Evolutionary conservation across 768 basidiomycete species (phyloP).

Genomic region (Lactarius hatsudake): DNA sequence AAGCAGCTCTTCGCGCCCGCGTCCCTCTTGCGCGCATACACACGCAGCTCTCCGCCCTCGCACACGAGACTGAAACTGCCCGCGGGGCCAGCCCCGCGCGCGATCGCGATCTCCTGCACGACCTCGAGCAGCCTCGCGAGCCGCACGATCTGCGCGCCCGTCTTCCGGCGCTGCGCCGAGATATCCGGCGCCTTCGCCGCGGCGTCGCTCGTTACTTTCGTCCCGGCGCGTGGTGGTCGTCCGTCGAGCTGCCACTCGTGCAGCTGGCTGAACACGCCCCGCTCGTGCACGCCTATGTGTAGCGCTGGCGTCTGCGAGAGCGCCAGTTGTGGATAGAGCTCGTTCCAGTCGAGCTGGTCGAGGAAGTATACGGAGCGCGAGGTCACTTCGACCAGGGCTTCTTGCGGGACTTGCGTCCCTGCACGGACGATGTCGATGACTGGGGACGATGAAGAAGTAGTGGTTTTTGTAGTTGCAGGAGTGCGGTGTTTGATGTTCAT

Average conservation of each 20-base stretch:
- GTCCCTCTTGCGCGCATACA: slow-evolving; percentile 4
- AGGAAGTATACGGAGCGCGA: slow-evolving; percentile 31
- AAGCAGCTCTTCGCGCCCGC: slow-evolving; percentile 7
- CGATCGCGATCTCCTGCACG: slow-evolving; percentile 18
- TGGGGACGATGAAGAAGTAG: not conserved
- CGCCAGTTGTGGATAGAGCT: slow-evolving; percentile 63
- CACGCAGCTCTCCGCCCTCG: slow-evolving; percentile 2
- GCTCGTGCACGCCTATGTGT: slow-evolving; percentile 55
- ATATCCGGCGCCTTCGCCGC: not conserved
- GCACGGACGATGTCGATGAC: slow-evolving; percentile 17
- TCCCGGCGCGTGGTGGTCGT: not conserved
- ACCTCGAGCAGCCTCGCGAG: slow-evolving; percentile 20
- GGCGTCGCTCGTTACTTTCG: not conserved
- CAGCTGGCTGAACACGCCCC: slow-evolving; percentile 51
- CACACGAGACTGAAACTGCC: slow-evolving; percentile 17
- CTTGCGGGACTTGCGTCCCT: slow-evolving; percentile 24
- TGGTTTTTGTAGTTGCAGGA: not conserved
- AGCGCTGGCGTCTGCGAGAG: slow-evolving; percentile 65
- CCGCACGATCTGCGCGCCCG: slow-evolving; percentile 9
- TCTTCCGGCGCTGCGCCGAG: not conserved
- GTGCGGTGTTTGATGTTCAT: slow-evolving; percentile 19
- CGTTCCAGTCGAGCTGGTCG: slow-evolving; percentile 49
- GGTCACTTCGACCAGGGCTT: slow-evolving; percentile 35
- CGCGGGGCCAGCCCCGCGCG: slow-evolving; percentile 14
- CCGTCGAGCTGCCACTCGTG: slow-evolving; percentile 41